These are phyloP conservation scores for Raffaelea albimanens DNA, from an alignment of 2,329 filamentous ascomycete genomes.

Conservation along the genomic window DNA sequence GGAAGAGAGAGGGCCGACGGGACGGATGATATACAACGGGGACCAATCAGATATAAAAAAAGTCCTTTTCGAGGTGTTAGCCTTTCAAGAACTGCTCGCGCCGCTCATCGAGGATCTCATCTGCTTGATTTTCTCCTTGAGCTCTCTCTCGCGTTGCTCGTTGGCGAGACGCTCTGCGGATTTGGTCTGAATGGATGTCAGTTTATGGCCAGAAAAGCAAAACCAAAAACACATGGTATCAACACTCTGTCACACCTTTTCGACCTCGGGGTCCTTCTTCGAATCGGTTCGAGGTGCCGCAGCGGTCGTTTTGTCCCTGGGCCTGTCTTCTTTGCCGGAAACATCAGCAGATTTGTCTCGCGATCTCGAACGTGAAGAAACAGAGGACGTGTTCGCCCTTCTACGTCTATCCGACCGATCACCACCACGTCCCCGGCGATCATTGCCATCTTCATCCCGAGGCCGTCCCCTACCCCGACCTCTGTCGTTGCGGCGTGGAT, in stretches of 20 bases:
- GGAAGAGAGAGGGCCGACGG: background rate
- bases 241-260: no score
- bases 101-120: conserved; percentile 41
- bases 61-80: conserved; percentile 33
- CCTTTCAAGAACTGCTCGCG: conserved; percentile 27
- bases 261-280: no score
- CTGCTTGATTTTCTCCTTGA: conserved; percentile 46
- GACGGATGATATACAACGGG: background rate
- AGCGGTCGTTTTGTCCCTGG: conserved; percentile 6
- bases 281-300: no score
- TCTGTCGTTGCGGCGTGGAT: background rate
- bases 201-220: background rate
- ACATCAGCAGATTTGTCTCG: conserved; percentile 49
- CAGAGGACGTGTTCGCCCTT: conserved; percentile 40
- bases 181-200: conserved; percentile 15
- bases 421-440: background rate
- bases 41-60: conserved; percentile 9
- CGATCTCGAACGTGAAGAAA: conserved; percentile 38
- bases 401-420: conserved; percentile 15
- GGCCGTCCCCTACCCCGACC: background rate
- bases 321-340: conserved; percentile 37
- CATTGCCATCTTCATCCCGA: background rate
- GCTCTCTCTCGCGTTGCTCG: conserved; percentile 37
- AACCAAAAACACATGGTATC: background rate
- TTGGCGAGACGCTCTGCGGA: conserved; percentile 31